Percentiles rank a stretch among this genome's conserved stretches.
phyloP scores from a whole-genome alignment of 2,329 filamentous ascomycete species.

The Xylaria sp. region DNA sequence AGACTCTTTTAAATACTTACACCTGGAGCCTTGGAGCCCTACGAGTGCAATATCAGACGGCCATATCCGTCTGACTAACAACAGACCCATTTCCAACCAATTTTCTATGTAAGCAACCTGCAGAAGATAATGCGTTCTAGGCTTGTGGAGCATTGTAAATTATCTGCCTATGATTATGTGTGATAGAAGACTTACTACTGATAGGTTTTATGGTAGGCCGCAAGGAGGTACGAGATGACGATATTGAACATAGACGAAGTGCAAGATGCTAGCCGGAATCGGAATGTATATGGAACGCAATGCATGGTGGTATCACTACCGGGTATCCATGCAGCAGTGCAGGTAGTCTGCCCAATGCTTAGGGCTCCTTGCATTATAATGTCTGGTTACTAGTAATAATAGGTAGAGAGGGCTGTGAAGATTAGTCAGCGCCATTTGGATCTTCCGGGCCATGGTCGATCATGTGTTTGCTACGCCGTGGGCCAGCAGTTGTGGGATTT shows the following conservation, averaged over 20 bases:
- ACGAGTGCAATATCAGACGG: background rate
- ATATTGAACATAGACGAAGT: constrained; percentile 1
- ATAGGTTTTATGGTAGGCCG: background rate
- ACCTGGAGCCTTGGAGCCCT: background rate
- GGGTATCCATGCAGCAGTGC: background rate
- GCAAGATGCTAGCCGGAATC: constrained; percentile 8
- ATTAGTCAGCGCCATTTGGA: constrained; percentile 21
- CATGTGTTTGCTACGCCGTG: constrained; percentile 9
- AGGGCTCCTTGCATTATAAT: too few relatives aligned
- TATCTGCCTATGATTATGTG: constrained; percentile 7
- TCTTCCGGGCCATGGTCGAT: constrained; percentile 2
- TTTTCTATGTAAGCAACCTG: constrained; percentile 9
- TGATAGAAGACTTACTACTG: background rate
- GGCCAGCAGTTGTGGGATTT: background rate
- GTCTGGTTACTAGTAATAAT: background rate
- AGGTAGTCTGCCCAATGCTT: background rate
- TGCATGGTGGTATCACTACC: background rate
- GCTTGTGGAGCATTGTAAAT: constrained; percentile 12
- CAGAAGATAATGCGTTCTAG: constrained; percentile 13
- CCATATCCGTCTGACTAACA: constrained; percentile 24
- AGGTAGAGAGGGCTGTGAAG: too few relatives aligned
- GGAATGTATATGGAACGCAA: constrained; percentile 5
- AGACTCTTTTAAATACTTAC: constrained; percentile 18
- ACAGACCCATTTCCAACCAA: constrained; percentile 9
- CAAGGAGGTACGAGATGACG: background rate